Conservation (phyloP, 1,284 basidiomycete genomes). For the Fistulinella cinereoalba region DNA sequence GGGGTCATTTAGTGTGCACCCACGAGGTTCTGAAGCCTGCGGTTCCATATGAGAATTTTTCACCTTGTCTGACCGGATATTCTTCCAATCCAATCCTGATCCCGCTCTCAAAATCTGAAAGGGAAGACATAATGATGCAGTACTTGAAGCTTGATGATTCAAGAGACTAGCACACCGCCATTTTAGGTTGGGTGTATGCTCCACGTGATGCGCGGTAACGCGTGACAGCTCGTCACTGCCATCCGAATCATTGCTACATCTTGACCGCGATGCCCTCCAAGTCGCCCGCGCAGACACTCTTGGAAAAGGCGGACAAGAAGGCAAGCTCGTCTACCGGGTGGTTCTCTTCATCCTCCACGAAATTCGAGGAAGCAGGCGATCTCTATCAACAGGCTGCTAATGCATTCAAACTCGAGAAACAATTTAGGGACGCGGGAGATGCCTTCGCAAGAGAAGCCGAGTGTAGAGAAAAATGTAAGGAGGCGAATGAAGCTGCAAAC, state of each 20-base stretch:
- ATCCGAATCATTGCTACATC: background rate
- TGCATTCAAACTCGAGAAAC: constrained; percentile 91
- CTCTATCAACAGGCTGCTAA: constrained; percentile 94
- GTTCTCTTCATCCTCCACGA: constrained; percentile 79
- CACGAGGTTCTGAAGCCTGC: constrained; percentile 93
- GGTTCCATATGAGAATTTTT: constrained; percentile 87
- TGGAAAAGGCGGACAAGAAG: constrained; percentile 93
- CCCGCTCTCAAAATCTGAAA: constrained; percentile 28
- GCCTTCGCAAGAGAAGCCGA: constrained; percentile 88
- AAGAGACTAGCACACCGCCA: too few relatives aligned
- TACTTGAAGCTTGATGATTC: background rate
- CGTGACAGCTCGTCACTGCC: background rate
- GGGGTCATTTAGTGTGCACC: constrained; percentile 33
- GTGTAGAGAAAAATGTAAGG: constrained; percentile 83
- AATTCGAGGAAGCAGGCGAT: constrained; percentile 93
- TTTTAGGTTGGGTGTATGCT: background rate
- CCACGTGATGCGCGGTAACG: constrained; percentile 22
- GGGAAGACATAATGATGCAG: constrained; percentile 39
- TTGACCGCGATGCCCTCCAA: constrained; percentile 43
- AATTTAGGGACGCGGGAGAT: constrained; percentile 88
- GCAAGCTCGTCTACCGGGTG: constrained; percentile 79
- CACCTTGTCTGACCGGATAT: constrained; percentile 61
- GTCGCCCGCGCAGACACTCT: constrained; percentile 54
- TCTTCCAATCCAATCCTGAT: constrained; percentile 51
- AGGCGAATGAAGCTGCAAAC: constrained; percentile 90